These are phyloP conservation scores for Avena sativa DNA, from an alignment of 176 grass and related monocot species.

Conservation along the genomic window DNA sequence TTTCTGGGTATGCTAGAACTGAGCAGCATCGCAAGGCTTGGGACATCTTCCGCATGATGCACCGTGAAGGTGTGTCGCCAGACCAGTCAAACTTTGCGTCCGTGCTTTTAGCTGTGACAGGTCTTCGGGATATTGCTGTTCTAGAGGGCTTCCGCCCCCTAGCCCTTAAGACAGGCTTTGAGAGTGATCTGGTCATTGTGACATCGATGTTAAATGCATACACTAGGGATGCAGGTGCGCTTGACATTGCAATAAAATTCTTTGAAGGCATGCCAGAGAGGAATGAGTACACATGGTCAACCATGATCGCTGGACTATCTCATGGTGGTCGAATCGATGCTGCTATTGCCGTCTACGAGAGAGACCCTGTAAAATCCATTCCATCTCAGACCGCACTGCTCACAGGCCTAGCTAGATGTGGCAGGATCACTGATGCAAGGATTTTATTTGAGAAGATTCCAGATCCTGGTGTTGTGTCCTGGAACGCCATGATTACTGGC, in stretches of 20 bases:
- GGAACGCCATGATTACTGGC: conserved; percentile 79
- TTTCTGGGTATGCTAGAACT: conserved; percentile 71
- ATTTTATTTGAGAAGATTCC: conserved; percentile 74
- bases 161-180: conserved; percentile 59
- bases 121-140: conserved; percentile 42
- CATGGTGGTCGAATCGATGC: conserved; percentile 55
- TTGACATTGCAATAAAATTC: conserved; percentile 57
- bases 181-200: conserved; percentile 61
- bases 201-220: conserved; percentile 68
- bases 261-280: conserved; percentile 61
- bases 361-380: conserved; percentile 63
- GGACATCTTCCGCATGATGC: conserved; percentile 59
- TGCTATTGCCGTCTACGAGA: conserved; percentile 55
- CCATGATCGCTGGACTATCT: conserved; percentile 60
- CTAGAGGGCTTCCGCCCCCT: conserved; percentile 55
- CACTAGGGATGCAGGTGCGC: conserved; percentile 43
- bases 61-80: conserved; percentile 43
- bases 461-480: conserved; percentile 62
- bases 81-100: conserved; percentile 60
- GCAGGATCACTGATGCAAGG: conserved; percentile 57
- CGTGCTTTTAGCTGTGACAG: conserved; percentile 49
- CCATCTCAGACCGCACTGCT: conserved; percentile 62
- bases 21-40: conserved; percentile 58
- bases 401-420: conserved; percentile 68
- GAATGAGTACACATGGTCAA: conserved; percentile 83